Base-by-base conservation (phyloP, 768 basidiomycete genomes). In the Boletus pseudo-olivaceus region DNA sequence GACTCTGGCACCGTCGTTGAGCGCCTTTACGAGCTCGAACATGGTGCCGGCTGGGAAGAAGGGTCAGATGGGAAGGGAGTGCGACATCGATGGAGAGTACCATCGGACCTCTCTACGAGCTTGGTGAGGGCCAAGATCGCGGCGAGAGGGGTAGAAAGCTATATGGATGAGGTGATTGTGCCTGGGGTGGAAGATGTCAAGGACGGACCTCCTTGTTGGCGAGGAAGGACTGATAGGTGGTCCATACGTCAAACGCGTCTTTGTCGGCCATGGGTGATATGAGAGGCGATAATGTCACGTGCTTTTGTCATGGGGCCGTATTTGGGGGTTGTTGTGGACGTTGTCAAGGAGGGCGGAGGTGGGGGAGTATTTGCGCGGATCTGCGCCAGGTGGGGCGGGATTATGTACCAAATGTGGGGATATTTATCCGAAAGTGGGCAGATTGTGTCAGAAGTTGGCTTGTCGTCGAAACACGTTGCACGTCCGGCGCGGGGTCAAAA, bases 61-160 rank as follows among this genome's bases (percentile, higher is more conserved):
- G 47, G 32, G 51, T 53, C 23, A 64, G 50, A 57, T 27, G 29
- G 37, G 48, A 12, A 37, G 19, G 53, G 30, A 47, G 38, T 0
- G 23, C 7, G 39, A 4, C 49, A 32, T 14, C 49, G 51, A 46
- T 5, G 42, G 64, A 74, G 62, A 2, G n/a, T 67, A 89, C 91
- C 89, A 70, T 85, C 78, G 27, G 93, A 93, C 55, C 82, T 77
- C 59, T 88, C 80, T 57, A 97, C 84, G 33, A 93, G 75, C 66
- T 94, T 83, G 3, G 92, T 87, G 45, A 97, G 76, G 12, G 93
- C 82, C 20, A 90, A 77, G 53, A 98, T 92, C 15, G 95, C 95
- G 19, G 93, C 95, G 20, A 96, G 76, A 9, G 94, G 94, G 5
- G 83, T 80, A 0, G 90, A 85, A 51, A 90, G 81, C 89, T 92